Evolutionary conservation across 768 basidiomycete species (phyloP), one percentile per base, ranked within the genome.

Genomic region (Boletus rex-veris): DNA sequence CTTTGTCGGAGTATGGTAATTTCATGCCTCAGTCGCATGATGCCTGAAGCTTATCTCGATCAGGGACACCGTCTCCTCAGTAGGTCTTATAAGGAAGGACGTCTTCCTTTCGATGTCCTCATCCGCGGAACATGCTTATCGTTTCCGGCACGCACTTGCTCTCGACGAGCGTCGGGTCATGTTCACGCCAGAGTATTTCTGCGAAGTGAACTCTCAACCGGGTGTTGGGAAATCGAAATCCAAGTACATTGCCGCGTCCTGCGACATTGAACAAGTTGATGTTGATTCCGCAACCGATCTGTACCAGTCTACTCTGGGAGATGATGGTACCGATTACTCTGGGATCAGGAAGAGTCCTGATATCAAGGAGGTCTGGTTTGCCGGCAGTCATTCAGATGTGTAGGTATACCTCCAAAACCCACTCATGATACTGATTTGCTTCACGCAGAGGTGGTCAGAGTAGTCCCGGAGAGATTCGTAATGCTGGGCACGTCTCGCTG

Each of bases 1-100:
- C 52, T 74, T 73, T 31, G 41, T 73, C 1, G 72, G 72, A 1
- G 71, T 61, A 16, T 74, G 73, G 72, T 73, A 50, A 15, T 18
- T 18, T 49, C 19, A 3, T 36, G 3, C n/a, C 21, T 43, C 12
- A 4, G 33, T 18, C 9, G 9, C 14, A 28, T 38, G 8, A 4
- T 3, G 28, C 14, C 5, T 10, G 30, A 3, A 14, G 3, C 42
- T 48, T 6, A 42, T 12, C 33, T 38, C 26, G 6, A 12, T 1
- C 30, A 60, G 58, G 58, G 58, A 60, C 7, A 60, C 57, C 0
- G 58, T 60, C 5, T 60, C 58, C 9, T 58, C 58, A 3, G 12
- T 58, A 14, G n/a, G n/a, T n/a, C 4, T 51, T n/a, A n/a, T n/a
- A n/a, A 6, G 48, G 18, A 31, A 36, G 47, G 36, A 57, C 0